Conservation (phyloP, 2,329 filamentous ascomycete species). For the Microascus cirrosus region DNA sequence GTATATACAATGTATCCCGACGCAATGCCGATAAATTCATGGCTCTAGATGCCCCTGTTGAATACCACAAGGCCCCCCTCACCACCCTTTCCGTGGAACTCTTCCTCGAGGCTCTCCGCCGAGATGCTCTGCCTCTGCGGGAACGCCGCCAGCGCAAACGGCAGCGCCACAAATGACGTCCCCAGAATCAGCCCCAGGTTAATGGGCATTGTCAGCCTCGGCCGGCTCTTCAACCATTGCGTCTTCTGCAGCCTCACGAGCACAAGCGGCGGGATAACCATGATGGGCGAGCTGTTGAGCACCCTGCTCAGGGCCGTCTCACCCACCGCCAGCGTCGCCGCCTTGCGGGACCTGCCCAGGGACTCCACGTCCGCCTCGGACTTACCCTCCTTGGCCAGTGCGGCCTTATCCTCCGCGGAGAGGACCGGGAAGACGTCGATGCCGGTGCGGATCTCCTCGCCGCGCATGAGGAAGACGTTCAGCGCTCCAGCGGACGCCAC, state of each 20-base stretch:
- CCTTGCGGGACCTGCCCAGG: conserved; percentile 78
- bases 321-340: conserved; percentile 77
- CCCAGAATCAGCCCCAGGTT: conserved; percentile 81
- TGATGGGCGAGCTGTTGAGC: conserved; percentile 90
- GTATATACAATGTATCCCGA: neutral
- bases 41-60: conserved; percentile 73
- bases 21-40: neutral
- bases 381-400: conserved; percentile 43
- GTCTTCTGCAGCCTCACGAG: conserved; percentile 77
- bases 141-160: conserved; percentile 82
- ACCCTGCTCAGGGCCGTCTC: conserved; percentile 90
- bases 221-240: conserved; percentile 68
- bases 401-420: conserved; percentile 54
- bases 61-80: conserved; percentile 82
- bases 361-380: conserved; percentile 55
- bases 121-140: conserved; percentile 79
- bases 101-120: conserved; percentile 66
- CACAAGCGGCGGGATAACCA: conserved; percentile 85
- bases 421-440: conserved; percentile 87
- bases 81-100: conserved; percentile 76
- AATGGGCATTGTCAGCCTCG: conserved; percentile 60
- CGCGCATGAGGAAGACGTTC: conserved; percentile 96
- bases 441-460: conserved; percentile 84
- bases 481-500: conserved; percentile 84
- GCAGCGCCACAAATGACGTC: conserved; percentile 80